Evolutionary conservation across 805 yeast genomes (phyloP).

Genomic region (Pichia californica): DNA sequence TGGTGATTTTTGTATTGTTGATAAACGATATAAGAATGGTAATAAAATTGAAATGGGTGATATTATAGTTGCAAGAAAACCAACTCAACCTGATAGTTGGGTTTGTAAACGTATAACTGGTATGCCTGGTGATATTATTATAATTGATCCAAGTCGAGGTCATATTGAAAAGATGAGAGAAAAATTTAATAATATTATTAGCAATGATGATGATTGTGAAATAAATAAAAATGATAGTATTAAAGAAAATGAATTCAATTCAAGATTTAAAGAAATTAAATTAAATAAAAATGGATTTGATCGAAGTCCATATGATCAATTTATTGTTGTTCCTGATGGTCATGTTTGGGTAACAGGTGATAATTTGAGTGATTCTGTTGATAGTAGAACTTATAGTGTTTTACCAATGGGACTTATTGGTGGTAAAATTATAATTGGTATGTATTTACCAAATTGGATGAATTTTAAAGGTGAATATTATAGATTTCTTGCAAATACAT

Average conservation of each 20-base stretch:
- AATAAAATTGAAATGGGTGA: conserved; percentile 73
- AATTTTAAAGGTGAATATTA: conserved; percentile 42
- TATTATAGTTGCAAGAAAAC: conserved; percentile 79
- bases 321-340: conserved; percentile 80
- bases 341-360: conserved; percentile 98
- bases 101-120: conserved; percentile 94
- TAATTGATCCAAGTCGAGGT: conserved; percentile 71
- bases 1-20: conserved; percentile 74
- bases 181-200: background rate
- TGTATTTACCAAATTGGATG: conserved; percentile 36
- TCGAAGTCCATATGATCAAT: conserved; percentile 36
- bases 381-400: conserved; percentile 84
- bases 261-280: conserved; percentile 15
- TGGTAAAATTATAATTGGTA: conserved; percentile 79
- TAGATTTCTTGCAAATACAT: conserved; percentile 49
- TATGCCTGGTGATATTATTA: conserved; percentile 86
- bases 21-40: conserved; percentile 60
- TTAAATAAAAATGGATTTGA: conserved; percentile 8
- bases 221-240: too few relatives aligned
- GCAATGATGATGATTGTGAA: background rate
- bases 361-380: conserved; percentile 78
- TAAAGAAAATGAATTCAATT: background rate
- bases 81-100: conserved; percentile 77
- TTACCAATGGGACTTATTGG: conserved; percentile 82
- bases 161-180: conserved; percentile 31